Conservation (phyloP, 129 eudicot genomes). For the Sambucus nigra region DNA sequence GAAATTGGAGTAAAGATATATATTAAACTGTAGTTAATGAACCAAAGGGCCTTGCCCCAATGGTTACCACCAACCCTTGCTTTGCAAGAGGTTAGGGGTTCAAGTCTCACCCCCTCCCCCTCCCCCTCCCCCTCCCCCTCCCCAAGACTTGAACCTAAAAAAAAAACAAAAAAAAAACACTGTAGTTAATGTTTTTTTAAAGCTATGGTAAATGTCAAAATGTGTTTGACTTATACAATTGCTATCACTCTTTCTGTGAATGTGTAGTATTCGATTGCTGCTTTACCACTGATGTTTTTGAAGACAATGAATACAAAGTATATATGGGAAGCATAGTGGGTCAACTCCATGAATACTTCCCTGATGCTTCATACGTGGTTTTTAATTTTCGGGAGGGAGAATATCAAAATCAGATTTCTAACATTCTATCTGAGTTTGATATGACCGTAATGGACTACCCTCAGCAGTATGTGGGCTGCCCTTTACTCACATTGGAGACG, state of each 20-base stretch:
- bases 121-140: no score
- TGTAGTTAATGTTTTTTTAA: not conserved
- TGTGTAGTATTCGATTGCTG: conserved; percentile 80
- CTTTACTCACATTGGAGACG: conserved; percentile 60
- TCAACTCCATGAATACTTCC: conserved; percentile 49
- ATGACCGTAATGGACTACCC: conserved; percentile 81
- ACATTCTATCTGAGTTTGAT: conserved; percentile 39
- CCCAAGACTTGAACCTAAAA: no score
- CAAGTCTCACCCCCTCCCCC: no score
- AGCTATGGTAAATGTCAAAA: not conserved
- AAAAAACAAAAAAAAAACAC: no score
- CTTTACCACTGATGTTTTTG: conserved; percentile 59
- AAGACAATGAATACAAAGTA: conserved; percentile 37
- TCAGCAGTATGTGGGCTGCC: conserved; percentile 50
- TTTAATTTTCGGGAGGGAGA: conserved; percentile 68
- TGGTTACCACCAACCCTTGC: no score
- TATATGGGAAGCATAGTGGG: conserved; percentile 47
- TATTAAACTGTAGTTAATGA: not conserved
- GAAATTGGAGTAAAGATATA: not conserved
- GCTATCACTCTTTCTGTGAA: conserved; percentile 8
- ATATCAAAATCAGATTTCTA: conserved; percentile 34
- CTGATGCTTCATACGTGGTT: conserved; percentile 65
- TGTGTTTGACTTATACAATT: not conserved
- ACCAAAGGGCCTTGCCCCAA: no score
- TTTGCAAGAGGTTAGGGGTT: no score